Base-by-base conservation (phyloP, 768 basidiomycete species). In the Neoboletus magnificus region DNA sequence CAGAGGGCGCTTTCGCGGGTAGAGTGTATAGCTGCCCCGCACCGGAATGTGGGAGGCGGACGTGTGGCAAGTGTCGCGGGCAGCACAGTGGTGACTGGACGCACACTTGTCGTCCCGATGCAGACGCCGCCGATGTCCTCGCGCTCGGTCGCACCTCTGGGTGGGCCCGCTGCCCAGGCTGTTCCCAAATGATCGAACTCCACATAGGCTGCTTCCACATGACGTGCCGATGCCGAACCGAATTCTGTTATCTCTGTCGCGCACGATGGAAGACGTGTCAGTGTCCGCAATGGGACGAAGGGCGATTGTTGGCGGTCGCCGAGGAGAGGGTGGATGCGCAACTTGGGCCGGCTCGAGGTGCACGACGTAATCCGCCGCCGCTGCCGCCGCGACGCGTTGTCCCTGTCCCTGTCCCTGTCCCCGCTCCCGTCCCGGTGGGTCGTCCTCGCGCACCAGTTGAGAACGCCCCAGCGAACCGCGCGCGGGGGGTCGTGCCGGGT, bases 231-330 rank as follows among this genome's bases (percentile, higher is more conserved):
- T 77, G 76, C 60, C 52, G 60, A 39, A 71, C 69, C 12, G 63
- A 76, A 47, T 77, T 77, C 42, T 77, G 76, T 58, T 78, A 77
- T 46, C 57, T 83, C 73, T 77, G 83, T 74, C 48, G 76, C 73
- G 77, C 62, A 23, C 71, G 54, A 4, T 91, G 88, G 87, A 87
- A 87, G 71, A 74, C 70, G 1, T 91, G 89, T 60, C 15, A 0
- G 1, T 89, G 88, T 58, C 75, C 77, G 1, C 83, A 85, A 55
- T 89, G 86, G 85, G 86, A 88, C 22, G 87, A 88, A 61, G 32
- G 27, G 4, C 52, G 59, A 7, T 25, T 71, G 13, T 12, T 78
- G 30, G 71, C 58, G 4, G 77, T 72, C 4, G 85, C 83, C 0
- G 72, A 76, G 52, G 71, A 71, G 29, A 71, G 79, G 22, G 81